Evolutionary conservation across 768 basidiomycete genomes (phyloP), one percentile per base, ranked within the genome.

Genomic region (Clavaria fumosa): DNA sequence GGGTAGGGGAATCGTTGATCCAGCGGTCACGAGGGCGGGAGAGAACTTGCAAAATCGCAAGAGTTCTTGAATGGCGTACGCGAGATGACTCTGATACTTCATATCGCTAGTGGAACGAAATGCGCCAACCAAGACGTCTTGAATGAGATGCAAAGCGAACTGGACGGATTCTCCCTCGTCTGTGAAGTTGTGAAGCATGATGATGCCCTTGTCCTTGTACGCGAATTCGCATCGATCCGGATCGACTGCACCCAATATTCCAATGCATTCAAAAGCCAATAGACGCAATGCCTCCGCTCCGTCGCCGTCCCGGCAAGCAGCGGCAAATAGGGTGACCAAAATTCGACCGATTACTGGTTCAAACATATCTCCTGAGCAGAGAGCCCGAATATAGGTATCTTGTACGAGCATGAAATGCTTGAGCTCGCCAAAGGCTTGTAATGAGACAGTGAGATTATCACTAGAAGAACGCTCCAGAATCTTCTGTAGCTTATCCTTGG

Each of bases 81-180:
- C 90, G 12, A 97, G 70, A 45, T 81, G 75, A 31, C 68, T 78
- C 53, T 97, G 95, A 47, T 93, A 88, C 45, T 72, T 75, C 50
- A 91, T 82, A 49, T 97, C 93, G 52, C 89, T 93, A 0, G 93
- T 90, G 3, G 90, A 83, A 1, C 84, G 77, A 57, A 89, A 96
- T 2, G 85, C 82, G 15, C 78, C 78, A 12, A 93, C 88, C 2
- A 99, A 72, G 3, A 91, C 67, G 40, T 90, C 75, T 35, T 66
- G 63, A 41, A 99, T 81, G 30, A 97, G 74, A 54, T 93, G 82
- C 18, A 89, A 56, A 1, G 79, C 89, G 51, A 99, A 97, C 4
- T 62, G 46, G 34, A 75, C 59, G 0, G 83, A 70, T 55, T 96
- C 91, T 10, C 61, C 62, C 34, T 80, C 75, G 45, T 91, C 80